Conservation (phyloP, 2,329 filamentous ascomycete genomes). For the Dothistroma septosporum region DNA sequence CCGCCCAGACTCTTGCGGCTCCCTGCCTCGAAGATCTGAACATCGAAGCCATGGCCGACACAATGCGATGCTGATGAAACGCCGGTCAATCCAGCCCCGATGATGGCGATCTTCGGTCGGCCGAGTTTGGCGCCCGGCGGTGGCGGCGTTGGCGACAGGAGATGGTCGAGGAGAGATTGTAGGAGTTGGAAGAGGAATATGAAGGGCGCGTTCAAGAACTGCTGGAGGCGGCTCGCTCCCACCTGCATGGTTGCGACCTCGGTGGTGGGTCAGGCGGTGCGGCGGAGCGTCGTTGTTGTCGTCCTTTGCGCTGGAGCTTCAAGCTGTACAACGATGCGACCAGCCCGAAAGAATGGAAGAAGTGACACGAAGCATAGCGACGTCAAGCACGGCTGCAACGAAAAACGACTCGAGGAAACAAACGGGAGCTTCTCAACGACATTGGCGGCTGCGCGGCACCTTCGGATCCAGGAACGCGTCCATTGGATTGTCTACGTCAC, state of each 20-base stretch:
- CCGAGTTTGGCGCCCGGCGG: constrained; percentile 53
- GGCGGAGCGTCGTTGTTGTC: not conserved
- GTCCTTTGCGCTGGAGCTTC: not conserved
- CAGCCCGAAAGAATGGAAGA: not conserved
- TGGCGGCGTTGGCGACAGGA: constrained; percentile 69
- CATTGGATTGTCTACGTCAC: not conserved
- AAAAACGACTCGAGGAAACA: no score
- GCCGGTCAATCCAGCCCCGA: constrained; percentile 58
- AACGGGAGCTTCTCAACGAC: no score
- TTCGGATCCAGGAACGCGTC: constrained; percentile 1
- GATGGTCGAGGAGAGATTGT: constrained; percentile 59
- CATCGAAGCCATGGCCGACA: constrained; percentile 80
- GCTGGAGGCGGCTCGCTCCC: constrained; percentile 17
- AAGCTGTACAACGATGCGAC: not conserved
- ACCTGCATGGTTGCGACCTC: no score
- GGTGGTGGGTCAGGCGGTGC: not conserved
- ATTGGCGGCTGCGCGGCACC: not conserved
- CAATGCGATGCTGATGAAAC: constrained; percentile 78
- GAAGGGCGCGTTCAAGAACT: constrained; percentile 43
- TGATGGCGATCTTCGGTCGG: constrained; percentile 54
- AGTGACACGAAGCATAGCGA: not conserved
- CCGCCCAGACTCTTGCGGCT: constrained; percentile 54
- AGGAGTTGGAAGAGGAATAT: constrained; percentile 61
- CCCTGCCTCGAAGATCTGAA: constrained; percentile 72
- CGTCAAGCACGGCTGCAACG: not conserved